Evolutionary conservation across 2,329 filamentous ascomycete genomes (phyloP).

Genomic region (Juglanconis juglandina): DNA sequence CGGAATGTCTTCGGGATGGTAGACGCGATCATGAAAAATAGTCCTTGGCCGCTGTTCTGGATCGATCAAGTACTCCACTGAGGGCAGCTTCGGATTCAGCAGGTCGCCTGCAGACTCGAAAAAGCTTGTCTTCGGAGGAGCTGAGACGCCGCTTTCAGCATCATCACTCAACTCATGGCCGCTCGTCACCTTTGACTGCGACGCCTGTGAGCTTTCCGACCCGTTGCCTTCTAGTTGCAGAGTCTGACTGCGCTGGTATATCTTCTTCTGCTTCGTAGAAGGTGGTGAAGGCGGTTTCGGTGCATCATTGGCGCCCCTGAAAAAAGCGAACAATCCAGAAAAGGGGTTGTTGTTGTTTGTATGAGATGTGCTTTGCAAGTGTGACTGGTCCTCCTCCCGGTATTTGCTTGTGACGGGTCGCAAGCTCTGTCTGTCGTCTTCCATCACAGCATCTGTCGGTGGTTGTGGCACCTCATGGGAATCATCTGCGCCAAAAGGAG

Average conservation of each 20-base stretch:
- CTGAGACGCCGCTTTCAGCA: slow-evolving; percentile 45
- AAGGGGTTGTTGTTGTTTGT: slow-evolving; percentile 50
- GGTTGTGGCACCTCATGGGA: slow-evolving; percentile 68
- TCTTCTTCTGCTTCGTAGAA: slow-evolving; percentile 59
- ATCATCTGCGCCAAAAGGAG: slow-evolving; percentile 33
- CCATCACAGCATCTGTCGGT: slow-evolving; percentile 58
- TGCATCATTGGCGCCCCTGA: slow-evolving; percentile 54
- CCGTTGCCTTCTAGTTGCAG: slow-evolving; percentile 45
- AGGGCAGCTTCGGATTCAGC: slow-evolving; percentile 82
- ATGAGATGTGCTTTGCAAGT: slow-evolving; percentile 29
- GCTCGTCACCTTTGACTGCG: slow-evolving; percentile 43
- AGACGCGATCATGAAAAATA: slow-evolving; percentile 95
- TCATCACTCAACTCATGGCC: slow-evolving; percentile 48
- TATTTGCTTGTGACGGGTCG: slow-evolving; percentile 39
- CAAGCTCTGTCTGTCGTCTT: slow-evolving; percentile 63
- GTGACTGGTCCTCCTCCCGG: slow-evolving; percentile 23
- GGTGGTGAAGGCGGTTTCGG: slow-evolving; percentile 48
- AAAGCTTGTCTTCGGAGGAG: slow-evolving; percentile 85
- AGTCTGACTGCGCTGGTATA: slow-evolving; percentile 77
- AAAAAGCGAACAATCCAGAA: slow-evolving; percentile 68
- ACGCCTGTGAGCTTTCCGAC: slow-evolving; percentile 28
- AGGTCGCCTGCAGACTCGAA: slow-evolving; percentile 94
- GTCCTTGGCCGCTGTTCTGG: slow-evolving; percentile 77
- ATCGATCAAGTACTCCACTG: slow-evolving; percentile 77
- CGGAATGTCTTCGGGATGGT: slow-evolving; percentile 90